Base-by-base conservation (phyloP, 1,284 basidiomycete species). In the Apiotrichum gamsii region DNA sequence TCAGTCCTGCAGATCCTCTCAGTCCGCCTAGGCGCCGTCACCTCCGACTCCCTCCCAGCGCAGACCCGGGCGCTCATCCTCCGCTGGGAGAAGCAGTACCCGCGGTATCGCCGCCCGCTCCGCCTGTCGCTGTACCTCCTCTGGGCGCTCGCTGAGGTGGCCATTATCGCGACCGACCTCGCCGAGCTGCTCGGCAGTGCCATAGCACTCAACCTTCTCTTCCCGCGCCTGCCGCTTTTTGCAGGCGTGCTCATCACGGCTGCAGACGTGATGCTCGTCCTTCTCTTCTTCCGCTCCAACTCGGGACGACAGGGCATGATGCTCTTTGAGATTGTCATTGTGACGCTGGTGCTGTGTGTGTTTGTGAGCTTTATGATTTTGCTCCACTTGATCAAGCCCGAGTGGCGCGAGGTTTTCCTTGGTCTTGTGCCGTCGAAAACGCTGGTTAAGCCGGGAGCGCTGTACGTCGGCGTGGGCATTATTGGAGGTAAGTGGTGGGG, bases 161-260 rank as follows among this genome's bases (percentile, higher is more conserved):
- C 87, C 28, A 90, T 94, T 60, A 82, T 90, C 52, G 81, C 72
- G 0, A 78, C 77, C 1, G 78, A 79, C 62, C 58, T 80, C 29
- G 77, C 77, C 8, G 79, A 80, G 59, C 77, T 95, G 8, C 75
- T 94, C 5, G 90, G 90, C 0, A 81, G 79, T 16, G 85, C 84
- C 2, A 86, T 88, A 47, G 85, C 83, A 0, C 73, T 94, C 38
- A 82, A 82, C 63, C 74, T 94, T 2, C 77, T 94, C 33, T 88
- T 93, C 62, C 90, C 90, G 0, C 74, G 72, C 28, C 74, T 94
- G 9, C 81, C 88, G 23, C 74, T 91, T 5, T 90, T 82, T 78
- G 85, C 81, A 2, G 85, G 84, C 31, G 86, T 94, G 2, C 75
- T 94, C 35, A 76, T 94, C 52, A 95, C 90, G 2, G 83, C 83